Evolutionary conservation across 2,329 filamentous ascomycete species (phyloP).

Genomic region (Alternaria metachromatica): DNA sequence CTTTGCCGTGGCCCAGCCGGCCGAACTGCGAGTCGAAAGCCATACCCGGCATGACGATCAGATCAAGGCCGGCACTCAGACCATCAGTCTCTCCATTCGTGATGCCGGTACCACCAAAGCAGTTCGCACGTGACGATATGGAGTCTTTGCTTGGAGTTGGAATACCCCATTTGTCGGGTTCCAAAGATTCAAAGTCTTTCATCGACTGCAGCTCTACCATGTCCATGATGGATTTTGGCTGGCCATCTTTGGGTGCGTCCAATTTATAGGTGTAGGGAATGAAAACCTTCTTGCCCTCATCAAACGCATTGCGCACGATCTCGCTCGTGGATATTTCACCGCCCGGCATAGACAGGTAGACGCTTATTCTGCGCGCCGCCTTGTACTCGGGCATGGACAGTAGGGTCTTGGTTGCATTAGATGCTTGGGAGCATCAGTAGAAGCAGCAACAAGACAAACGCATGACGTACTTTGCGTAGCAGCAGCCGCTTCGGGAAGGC

Average conservation of each 20-base stretch:
- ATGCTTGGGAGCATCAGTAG: conserved; percentile 59
- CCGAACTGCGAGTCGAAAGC: conserved; percentile 81
- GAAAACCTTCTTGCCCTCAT: conserved; percentile 81
- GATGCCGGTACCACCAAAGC: conserved; percentile 69
- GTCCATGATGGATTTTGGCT: conserved; percentile 81
- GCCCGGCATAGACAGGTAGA: conserved; percentile 92
- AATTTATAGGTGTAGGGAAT: conserved; percentile 84
- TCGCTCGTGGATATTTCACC: conserved; percentile 84
- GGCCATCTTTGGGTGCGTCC: conserved; percentile 45
- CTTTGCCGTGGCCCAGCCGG: conserved; percentile 90
- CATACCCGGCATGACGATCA: conserved; percentile 91
- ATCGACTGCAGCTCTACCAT: conserved; percentile 82
- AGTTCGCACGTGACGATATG: conserved; percentile 71
- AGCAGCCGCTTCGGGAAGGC: conserved; percentile 67
- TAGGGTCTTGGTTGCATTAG: conserved; percentile 68
- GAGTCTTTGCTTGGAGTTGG: conserved; percentile 77
- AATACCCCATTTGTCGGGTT: conserved; percentile 89
- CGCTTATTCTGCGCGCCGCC: conserved; percentile 75
- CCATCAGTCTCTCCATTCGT: conserved; percentile 45
- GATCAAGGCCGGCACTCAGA: conserved; percentile 66
- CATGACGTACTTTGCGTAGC: conserved; percentile 70
- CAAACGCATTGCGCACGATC: conserved; percentile 82
- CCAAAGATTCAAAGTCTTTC: conserved; percentile 77
- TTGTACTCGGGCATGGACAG: conserved; percentile 75
- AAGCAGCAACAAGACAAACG: neutral